These are phyloP conservation scores for Penicillium brevicompactum DNA, from an alignment of 2,329 filamentous ascomycete species.

Conservation along the genomic window DNA sequence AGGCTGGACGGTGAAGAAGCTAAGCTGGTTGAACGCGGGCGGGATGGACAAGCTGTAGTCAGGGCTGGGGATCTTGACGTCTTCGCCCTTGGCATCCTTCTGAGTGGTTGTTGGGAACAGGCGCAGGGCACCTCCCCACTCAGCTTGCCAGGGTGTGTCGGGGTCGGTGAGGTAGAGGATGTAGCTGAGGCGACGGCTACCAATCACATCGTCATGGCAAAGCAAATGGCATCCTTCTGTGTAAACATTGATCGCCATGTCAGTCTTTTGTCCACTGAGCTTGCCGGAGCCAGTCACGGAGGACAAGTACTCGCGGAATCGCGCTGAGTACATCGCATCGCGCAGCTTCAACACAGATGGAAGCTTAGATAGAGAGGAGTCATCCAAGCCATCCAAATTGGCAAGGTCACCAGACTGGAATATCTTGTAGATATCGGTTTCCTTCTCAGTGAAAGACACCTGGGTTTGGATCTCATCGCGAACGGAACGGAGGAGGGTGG, in stretches of 20 bases:
- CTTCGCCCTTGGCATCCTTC: conserved; percentile 68
- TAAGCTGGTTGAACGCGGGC: conserved; percentile 94
- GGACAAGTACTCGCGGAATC: conserved; percentile 87
- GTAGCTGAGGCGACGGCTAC: conserved; percentile 92
- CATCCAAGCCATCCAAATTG: conserved; percentile 91
- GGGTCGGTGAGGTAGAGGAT: conserved; percentile 95
- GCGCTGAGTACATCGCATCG: conserved; percentile 87
- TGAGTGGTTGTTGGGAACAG: conserved; percentile 74
- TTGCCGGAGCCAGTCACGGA: conserved; percentile 82
- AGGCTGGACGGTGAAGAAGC: conserved; percentile 96
- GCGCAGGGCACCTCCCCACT: conserved; percentile 90
- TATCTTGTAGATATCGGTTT: conserved; percentile 99
- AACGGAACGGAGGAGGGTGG: conserved; percentile 79
- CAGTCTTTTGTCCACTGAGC: conserved; percentile 89
- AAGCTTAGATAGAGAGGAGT: conserved; percentile 79
- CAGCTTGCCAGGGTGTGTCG: conserved; percentile 82
- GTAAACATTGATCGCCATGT: conserved; percentile 99
- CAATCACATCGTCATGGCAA: conserved; percentile 98
- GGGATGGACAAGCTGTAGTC: conserved; percentile 82
- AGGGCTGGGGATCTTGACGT: conserved; percentile 77
- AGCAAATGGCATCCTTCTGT: conserved; percentile 93
- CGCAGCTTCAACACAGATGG: conserved; percentile 90
- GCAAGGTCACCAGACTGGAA: conserved; percentile 97
- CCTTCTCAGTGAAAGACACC: conserved; percentile 94
- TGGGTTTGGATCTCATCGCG: conserved; percentile 86